Conservation (phyloP, 176 grass and related monocot species). For the Oryza longistaminata region DNA sequence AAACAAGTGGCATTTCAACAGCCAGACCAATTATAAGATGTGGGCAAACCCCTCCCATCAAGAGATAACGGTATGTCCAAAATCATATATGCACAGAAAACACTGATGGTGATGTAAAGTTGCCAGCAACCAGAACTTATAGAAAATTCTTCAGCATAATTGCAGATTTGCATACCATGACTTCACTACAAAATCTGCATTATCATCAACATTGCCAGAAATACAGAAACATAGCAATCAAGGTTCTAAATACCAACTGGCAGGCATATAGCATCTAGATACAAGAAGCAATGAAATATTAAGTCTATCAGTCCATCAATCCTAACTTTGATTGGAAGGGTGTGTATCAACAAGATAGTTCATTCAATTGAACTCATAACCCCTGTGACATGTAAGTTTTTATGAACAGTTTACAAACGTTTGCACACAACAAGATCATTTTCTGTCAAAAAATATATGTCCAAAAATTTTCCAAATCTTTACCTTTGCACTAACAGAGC, state of each 20-base stretch:
- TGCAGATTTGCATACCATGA: not conserved
- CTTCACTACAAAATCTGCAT: constrained; percentile 8
- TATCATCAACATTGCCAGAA: not conserved
- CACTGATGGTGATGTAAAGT: not conserved
- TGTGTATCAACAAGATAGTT: not conserved
- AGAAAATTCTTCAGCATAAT: not conserved
- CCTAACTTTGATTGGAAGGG: not conserved
- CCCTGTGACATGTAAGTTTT: not conserved
- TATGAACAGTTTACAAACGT: not conserved
- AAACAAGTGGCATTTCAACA: not conserved
- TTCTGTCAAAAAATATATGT: not conserved
- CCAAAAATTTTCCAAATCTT: not conserved
- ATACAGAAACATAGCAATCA: not conserved
- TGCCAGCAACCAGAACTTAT: not conserved
- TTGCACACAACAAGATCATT: not conserved
- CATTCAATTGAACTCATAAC: not conserved
- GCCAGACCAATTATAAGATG: not conserved
- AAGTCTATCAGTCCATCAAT: not conserved
- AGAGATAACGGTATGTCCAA: not conserved
- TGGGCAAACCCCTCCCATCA: not conserved
- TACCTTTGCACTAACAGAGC: not conserved
- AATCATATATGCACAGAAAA: not conserved
- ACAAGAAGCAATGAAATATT: not conserved
- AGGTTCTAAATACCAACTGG: not conserved
- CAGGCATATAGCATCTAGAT: not conserved